Evolutionary conservation across 108 stramenopile species (phyloP).

Genomic region (Pseudonitzschia delicatissima): DNA sequence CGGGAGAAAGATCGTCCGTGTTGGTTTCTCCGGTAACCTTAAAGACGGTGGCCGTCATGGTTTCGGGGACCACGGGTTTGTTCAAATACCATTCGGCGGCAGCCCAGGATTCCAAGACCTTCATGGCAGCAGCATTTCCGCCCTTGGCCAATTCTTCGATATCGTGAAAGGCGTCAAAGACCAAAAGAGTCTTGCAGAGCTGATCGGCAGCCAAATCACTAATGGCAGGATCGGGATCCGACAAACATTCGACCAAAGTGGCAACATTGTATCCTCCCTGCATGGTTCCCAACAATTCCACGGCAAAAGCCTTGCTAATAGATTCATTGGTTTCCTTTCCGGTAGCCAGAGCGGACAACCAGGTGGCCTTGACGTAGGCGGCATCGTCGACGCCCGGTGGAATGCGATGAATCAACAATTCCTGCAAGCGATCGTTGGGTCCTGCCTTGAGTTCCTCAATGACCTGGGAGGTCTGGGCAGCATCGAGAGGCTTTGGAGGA

Average conservation of each 20-base stretch:
- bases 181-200: slow-evolving; percentile 85
- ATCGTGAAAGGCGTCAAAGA: slow-evolving; percentile 95
- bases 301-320: slow-evolving; percentile 61
- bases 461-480: slow-evolving; percentile 64
- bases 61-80: slow-evolving; percentile 78
- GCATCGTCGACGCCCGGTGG: slow-evolving; percentile 97
- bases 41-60: slow-evolving; percentile 93
- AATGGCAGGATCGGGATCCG: slow-evolving; percentile 54
- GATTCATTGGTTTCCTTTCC: slow-evolving; percentile 58
- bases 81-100: slow-evolving; percentile 88
- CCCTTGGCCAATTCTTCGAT: slow-evolving; percentile 77
- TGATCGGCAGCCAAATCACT: slow-evolving; percentile 72
- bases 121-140: slow-evolving; percentile 65
- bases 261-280: slow-evolving; percentile 96
- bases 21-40: slow-evolving; percentile 98
- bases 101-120: slow-evolving; percentile 90
- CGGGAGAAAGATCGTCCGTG: slow-evolving; percentile 92
- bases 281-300: slow-evolving; percentile 93
- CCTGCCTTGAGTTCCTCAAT: slow-evolving; percentile 78
- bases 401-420: slow-evolving; percentile 77
- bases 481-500: slow-evolving; percentile 86
- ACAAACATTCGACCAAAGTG: slow-evolving; percentile 75
- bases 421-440: slow-evolving; percentile 53
- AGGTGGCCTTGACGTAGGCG: slow-evolving; percentile 95
- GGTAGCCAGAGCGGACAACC: slow-evolving; percentile 80